Conservation (phyloP, 2,329 filamentous ascomycete genomes). For the Diaporthe velutina region DNA sequence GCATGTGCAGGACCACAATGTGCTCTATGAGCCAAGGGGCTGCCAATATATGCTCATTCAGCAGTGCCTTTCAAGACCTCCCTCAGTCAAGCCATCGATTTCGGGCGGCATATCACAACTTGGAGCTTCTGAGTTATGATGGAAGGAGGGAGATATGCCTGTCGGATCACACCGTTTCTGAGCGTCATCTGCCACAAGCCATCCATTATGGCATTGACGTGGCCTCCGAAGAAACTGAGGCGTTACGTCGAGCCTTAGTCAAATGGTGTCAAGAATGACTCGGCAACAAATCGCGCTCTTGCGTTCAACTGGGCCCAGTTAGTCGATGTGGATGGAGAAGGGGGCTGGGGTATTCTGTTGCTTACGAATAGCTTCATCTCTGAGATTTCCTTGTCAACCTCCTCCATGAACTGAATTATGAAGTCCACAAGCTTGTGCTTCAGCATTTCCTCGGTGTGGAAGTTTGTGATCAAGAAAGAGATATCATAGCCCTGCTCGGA, state of each 20-base stretch:
- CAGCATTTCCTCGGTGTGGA: slow-evolving; percentile 98
- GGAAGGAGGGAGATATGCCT: not conserved
- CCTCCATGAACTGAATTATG: slow-evolving; percentile 99
- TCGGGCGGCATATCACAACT: not conserved
- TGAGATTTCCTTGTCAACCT: slow-evolving; percentile 99
- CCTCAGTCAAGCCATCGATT: not conserved
- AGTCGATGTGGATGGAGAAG: slow-evolving; percentile 43
- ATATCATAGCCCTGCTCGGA: slow-evolving; percentile 89
- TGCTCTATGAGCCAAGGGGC: not conserved
- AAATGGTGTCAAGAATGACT: slow-evolving; percentile 92
- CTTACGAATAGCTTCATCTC: slow-evolving; percentile 97
- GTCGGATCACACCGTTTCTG: not conserved
- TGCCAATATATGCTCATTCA: slow-evolving; percentile 6
- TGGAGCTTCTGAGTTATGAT: too few relatives aligned
- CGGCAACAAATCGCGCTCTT: slow-evolving; percentile 95
- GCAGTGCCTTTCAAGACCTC: not conserved
- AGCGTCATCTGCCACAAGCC: not conserved
- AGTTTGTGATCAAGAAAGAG: slow-evolving; percentile 98
- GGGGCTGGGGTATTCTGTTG: not conserved
- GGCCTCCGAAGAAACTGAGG: not conserved
- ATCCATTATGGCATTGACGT: not conserved
- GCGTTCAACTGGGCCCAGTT: slow-evolving; percentile 81
- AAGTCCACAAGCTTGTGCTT: slow-evolving; percentile 99
- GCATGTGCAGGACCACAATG: not conserved
- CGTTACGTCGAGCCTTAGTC: slow-evolving; percentile 17